Evolutionary conservation across 75 land plant species (phyloP).

Genomic region (Sequoiadendron giganteum): DNA sequence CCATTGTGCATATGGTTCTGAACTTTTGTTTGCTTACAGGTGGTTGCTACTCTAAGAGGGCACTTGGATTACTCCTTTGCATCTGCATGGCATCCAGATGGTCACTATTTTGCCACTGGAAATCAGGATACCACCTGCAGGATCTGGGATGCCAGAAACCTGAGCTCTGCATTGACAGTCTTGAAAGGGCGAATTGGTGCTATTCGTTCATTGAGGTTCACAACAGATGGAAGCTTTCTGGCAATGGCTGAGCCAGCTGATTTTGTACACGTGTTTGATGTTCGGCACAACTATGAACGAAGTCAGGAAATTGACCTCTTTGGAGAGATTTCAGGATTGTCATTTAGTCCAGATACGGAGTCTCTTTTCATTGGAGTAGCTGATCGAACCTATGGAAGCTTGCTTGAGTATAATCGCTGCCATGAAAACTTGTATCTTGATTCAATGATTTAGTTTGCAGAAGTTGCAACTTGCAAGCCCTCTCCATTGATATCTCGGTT

Average conservation of each 20-base stretch:
- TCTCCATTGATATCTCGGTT: background rate
- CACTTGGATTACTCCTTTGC: constrained; percentile 58
- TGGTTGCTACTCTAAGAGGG: constrained; percentile 33
- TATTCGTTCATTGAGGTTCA: constrained; percentile 51
- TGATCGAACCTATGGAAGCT: constrained; percentile 80
- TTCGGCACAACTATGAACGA: constrained; percentile 30
- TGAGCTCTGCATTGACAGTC: constrained; percentile 37
- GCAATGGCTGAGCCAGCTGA: constrained; percentile 72
- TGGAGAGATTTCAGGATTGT: constrained; percentile 84
- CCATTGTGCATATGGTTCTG: constrained; percentile 3
- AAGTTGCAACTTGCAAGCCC: background rate
- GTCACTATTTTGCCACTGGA: constrained; percentile 48
- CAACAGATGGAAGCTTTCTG: constrained; percentile 51
- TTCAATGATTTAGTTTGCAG: background rate
- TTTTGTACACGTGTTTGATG: constrained; percentile 55
- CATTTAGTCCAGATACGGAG: constrained; percentile 80
- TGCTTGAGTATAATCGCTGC: constrained; percentile 41
- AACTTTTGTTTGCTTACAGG: constrained; percentile 19
- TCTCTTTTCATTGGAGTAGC: constrained; percentile 74
- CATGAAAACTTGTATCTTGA: background rate
- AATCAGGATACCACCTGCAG: constrained; percentile 59
- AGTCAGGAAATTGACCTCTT: constrained; percentile 82
- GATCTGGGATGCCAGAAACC: constrained; percentile 47
- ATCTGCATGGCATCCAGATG: constrained; percentile 64
- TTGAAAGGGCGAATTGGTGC: constrained; percentile 55